Evolutionary conservation across 106 monocot genomes (phyloP), one percentile per base, ranked within the genome.

Genomic region (Dendrobium nobile): DNA sequence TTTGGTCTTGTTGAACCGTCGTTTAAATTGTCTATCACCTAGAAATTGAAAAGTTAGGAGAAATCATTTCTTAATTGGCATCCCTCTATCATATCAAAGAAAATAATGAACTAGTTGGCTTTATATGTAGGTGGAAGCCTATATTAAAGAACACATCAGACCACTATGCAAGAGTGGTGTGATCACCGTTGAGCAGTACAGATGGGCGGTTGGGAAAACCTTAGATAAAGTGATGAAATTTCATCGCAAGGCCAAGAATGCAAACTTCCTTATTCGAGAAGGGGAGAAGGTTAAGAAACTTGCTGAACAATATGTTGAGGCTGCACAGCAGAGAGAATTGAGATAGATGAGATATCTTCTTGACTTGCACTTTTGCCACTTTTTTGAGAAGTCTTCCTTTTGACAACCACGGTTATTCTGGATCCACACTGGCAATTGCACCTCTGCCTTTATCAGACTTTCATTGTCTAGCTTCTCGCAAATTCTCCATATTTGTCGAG

Each of bases 201-300:
- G 92, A 42, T 97, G 96, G 94, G 87, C 96, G 0, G 96, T 92
- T 0, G 82, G 73, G 0, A 97, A 90, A 82, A 88, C 96, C 10
- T 85, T 86, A 26, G 90, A 92, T 9, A 97, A 97, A 47, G 92
- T 97, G 22, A 92, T 97, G 94, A 89, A 55, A 82, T 94, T 77
- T 80, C 96, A 97, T 78, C 77, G 54, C 58, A 88, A 92, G 74
- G 94, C 85, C 19, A 92, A 89, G 86, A 94, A 87, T 82, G 97
- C 97, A 22, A 97, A 87, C 82, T 97, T 94, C 74, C 87, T 97
- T 20, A 91, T 97, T 70, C 92, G 94, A 79, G 94, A 97, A 84
- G 92, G 97, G 1, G 89, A 89, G 18, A 97, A 91, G 82, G 92
- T 97, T 41, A 97, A 94, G 85, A 97, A 87, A 79, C 97, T 97